phyloP scores from a whole-genome alignment of 176 grass and related monocot species.

The Aechmea fasciata region DNA sequence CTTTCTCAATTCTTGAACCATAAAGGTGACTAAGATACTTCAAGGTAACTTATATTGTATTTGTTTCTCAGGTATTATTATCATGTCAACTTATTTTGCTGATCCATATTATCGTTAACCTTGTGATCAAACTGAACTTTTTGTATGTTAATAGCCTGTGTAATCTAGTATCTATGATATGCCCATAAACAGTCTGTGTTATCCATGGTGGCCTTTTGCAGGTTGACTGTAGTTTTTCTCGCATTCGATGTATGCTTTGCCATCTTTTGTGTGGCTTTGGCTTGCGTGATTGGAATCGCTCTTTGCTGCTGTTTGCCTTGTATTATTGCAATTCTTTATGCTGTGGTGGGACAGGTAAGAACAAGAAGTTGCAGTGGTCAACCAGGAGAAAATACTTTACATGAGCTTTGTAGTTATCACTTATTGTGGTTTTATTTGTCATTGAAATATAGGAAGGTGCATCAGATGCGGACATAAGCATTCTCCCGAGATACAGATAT shows the following conservation, averaged over 20 bases:
- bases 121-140: not conserved
- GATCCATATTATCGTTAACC: constrained; percentile 1
- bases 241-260: constrained; percentile 84
- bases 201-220: constrained; percentile 22
- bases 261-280: constrained; percentile 70
- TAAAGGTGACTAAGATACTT: not conserved
- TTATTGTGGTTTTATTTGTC: constrained; percentile 9
- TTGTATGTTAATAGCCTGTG: not conserved
- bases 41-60: not conserved
- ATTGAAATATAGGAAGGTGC: constrained; percentile 60
- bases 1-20: not conserved
- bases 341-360: constrained; percentile 74
- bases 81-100: not conserved
- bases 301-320: constrained; percentile 97
- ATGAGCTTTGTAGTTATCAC: constrained; percentile 7
- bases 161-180: constrained; percentile 1
- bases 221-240: constrained; percentile 74
- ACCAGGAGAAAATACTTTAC: constrained; percentile 1
- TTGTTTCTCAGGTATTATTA: not conserved
- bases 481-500: constrained; percentile 93
- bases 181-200: not conserved
- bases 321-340: constrained; percentile 90
- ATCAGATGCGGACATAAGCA: constrained; percentile 71
- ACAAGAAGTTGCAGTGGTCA: not conserved
- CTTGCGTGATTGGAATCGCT: constrained; percentile 86